Conservation (phyloP, 805 yeast genomes). For the Pichia scutulata region DNA sequence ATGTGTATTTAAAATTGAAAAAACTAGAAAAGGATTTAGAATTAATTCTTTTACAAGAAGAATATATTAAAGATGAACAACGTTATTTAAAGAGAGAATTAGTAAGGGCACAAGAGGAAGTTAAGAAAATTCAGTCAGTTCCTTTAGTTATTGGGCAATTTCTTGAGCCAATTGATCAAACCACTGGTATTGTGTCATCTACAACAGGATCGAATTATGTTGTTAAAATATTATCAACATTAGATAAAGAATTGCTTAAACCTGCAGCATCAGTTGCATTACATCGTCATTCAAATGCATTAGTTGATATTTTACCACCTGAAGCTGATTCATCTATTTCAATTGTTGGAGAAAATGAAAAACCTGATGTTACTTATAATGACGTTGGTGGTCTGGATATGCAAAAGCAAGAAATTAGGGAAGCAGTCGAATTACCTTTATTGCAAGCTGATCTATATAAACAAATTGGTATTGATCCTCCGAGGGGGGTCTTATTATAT, state of each 20-base stretch:
- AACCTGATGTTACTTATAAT: constrained; percentile 87
- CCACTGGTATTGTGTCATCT: constrained; percentile 92
- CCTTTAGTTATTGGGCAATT: constrained; percentile 98
- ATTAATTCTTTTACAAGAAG: constrained; percentile 80
- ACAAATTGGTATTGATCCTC: constrained; percentile 98
- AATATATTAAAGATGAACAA: constrained; percentile 95
- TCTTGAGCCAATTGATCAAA: constrained; percentile 93
- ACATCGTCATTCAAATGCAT: constrained; percentile 96
- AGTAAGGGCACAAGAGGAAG: constrained; percentile 96
- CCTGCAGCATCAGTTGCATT: constrained; percentile 94
- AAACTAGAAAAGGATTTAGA: constrained; percentile 87
- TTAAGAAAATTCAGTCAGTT: constrained; percentile 92
- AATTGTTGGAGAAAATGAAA: constrained; percentile 89
- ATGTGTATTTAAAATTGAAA: constrained; percentile 78
- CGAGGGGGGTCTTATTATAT: constrained; percentile 92
- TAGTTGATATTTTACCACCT: constrained; percentile 95
- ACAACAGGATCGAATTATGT: constrained; percentile 98
- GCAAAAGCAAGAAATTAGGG: constrained; percentile 98
- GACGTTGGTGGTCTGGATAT: constrained; percentile 98
- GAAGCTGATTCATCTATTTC: constrained; percentile 97
- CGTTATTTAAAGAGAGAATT: constrained; percentile 92
- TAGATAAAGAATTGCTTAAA: constrained; percentile 89
- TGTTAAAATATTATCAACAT: constrained; percentile 87
- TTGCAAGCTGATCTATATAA: constrained; percentile 93
- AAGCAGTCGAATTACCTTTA: constrained; percentile 94